Percentiles rank a stretch among this genome's conserved stretches.
Evolutionary conservation across 2,329 filamentous ascomycete genomes (phyloP).

Genomic region (Diaporthe australafricana): DNA sequence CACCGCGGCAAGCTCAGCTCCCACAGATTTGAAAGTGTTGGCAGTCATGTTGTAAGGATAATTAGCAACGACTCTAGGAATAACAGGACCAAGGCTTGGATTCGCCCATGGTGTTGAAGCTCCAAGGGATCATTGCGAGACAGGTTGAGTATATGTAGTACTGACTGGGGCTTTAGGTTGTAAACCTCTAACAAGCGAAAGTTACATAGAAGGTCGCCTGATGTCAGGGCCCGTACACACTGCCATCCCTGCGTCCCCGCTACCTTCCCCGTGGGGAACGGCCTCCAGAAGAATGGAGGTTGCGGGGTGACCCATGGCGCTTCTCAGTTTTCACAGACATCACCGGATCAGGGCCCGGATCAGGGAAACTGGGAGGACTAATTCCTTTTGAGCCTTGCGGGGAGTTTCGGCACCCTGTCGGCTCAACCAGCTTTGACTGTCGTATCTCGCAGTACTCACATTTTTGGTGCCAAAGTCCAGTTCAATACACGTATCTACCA

Average conservation of each 20-base stretch:
- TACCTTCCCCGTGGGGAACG: neutral
- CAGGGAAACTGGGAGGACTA: neutral
- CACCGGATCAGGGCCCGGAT: neutral
- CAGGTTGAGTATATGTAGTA: neutral
- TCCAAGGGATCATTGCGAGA: neutral
- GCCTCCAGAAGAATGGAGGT: neutral
- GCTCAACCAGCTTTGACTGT: neutral
- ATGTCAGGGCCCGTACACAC: neutral
- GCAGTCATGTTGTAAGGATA: neutral
- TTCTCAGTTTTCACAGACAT: neutral
- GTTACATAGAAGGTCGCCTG: neutral
- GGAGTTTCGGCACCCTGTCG: neutral
- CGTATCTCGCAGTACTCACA: neutral
- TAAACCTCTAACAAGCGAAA: neutral
- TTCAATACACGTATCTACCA: neutral
- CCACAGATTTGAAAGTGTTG: slow-evolving; percentile 13
- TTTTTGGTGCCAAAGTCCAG: neutral
- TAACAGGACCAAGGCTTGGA: neutral
- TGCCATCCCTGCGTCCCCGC: neutral
- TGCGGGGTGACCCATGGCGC: neutral
- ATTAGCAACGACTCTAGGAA: neutral
- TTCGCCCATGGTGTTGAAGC: neutral
- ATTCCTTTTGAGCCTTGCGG: neutral
- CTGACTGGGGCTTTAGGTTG: neutral
- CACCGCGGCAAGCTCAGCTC: neutral